Percentiles rank a stretch among this genome's conserved stretches.
phyloP scores from a whole-genome alignment of 2,329 filamentous ascomycete genomes.

The Cercospora sp. region DNA sequence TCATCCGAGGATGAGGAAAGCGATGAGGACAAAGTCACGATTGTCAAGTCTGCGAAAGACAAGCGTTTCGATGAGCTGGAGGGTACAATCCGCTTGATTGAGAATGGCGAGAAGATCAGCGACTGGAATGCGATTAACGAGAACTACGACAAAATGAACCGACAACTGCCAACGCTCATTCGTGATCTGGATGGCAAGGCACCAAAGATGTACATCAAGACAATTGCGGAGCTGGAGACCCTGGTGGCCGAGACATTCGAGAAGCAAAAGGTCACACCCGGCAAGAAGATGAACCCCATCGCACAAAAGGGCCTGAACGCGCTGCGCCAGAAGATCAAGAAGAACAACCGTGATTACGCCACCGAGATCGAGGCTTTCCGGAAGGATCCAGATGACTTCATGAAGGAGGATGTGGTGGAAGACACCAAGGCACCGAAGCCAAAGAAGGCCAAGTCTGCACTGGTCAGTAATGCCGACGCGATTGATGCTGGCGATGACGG shows the following conservation, averaged over 20 bases:
- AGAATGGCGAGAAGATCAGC: slow-evolving; percentile 96
- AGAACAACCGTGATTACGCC: slow-evolving; percentile 95
- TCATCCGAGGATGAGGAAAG: slow-evolving; percentile 67
- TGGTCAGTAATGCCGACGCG: slow-evolving; percentile 54
- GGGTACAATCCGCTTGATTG: slow-evolving; percentile 82
- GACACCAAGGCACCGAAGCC: slow-evolving; percentile 55
- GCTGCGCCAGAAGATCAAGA: slow-evolving; percentile 97
- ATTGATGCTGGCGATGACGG: slow-evolving; percentile 72
- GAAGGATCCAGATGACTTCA: slow-evolving; percentile 80
- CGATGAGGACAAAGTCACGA: slow-evolving; percentile 79
- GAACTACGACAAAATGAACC: slow-evolving; percentile 64
- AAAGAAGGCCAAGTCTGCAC: slow-evolving; percentile 54
- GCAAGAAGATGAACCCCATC: slow-evolving; percentile 97
- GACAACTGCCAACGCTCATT: slow-evolving; percentile 46
- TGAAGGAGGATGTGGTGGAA: slow-evolving; percentile 81
- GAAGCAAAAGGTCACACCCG: slow-evolving; percentile 87
- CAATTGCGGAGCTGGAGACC: slow-evolving; percentile 90
- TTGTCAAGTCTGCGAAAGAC: slow-evolving; percentile 97
- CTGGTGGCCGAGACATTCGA: slow-evolving; percentile 89
- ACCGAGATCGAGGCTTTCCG: slow-evolving; percentile 84
- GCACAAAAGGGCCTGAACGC: slow-evolving; percentile 93
- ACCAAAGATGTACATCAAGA: slow-evolving; percentile 90
- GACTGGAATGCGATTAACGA: slow-evolving; percentile 84
- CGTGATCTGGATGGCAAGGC: slow-evolving; percentile 67
- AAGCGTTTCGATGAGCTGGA: slow-evolving; percentile 95